Conservation (phyloP, 129 eudicot species). For the Chrysanthemum lavandulifolium region DNA sequence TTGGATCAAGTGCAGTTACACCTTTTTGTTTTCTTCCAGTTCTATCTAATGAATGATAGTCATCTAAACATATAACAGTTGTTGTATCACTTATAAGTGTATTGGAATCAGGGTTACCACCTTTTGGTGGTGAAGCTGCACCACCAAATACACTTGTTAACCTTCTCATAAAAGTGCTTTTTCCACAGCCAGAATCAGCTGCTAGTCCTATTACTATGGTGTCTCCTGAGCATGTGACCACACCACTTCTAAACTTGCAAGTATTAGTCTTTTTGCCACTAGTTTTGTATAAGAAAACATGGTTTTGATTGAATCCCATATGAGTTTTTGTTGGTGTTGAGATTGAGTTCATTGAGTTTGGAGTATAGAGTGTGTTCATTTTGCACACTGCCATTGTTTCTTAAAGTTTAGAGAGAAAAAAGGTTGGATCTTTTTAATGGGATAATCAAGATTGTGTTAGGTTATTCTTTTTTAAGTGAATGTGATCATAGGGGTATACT, state of each 20-base stretch:
- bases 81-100: constrained; percentile 86
- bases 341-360: constrained; percentile 61
- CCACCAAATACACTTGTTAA: constrained; percentile 94
- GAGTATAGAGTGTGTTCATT: constrained; percentile 48
- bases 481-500: neutral
- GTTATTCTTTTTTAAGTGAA: constrained; percentile 10
- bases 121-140: constrained; percentile 89
- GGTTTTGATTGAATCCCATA: constrained; percentile 65
- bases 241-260: constrained; percentile 17
- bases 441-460: constrained; percentile 26
- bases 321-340: constrained; percentile 66
- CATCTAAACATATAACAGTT: constrained; percentile 87
- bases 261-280: constrained; percentile 26
- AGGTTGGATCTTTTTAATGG: constrained; percentile 27
- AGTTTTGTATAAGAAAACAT: constrained; percentile 44
- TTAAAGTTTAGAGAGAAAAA: constrained; percentile 29
- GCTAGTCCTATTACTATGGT: constrained; percentile 87
- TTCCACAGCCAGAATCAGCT: constrained; percentile 95
- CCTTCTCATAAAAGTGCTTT: constrained; percentile 91
- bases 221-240: constrained; percentile 56
- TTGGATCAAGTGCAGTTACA: constrained; percentile 92
- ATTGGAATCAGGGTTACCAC: constrained; percentile 97
- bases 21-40: constrained; percentile 88
- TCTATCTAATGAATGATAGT: constrained; percentile 85
- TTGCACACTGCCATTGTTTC: constrained; percentile 64